Base-by-base conservation (phyloP, 1,284 basidiomycete genomes). In the Boletellus dicymbophilus region DNA sequence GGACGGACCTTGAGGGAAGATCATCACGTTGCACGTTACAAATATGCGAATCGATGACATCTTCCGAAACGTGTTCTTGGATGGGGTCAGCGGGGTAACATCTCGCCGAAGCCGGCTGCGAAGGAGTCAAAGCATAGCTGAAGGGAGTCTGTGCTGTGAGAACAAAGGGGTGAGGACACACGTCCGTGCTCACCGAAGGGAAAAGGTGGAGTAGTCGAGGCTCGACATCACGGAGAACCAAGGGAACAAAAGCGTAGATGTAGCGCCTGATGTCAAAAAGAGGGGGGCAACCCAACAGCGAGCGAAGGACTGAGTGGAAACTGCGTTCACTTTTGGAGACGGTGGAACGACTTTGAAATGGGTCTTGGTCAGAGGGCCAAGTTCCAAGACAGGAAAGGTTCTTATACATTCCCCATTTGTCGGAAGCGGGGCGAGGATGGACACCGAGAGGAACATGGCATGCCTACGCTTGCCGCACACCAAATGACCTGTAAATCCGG, bases 1-100 rank as follows among this genome's bases (percentile, higher is more conserved):
- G 59, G 55, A 66, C 62, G 60, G 56, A 65, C 65, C 62, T 58
- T 63, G 62, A 58, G 62, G 60, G 63, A 66, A 63, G 63, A 65
- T 65, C 65, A 59, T 65, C 62, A 63, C 63, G 62, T 66, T 68
- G 58, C 45, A 25, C 16, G 44, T 56, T 45, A 60, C 52, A 58
- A 44, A 65, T 61, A 63, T 42, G 57, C 18, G 63, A 51, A 54
- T 59, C 53, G 50, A 65, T 65, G 62, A 61, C 62, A 63, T 65
- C 63, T 55, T 63, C 56, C 43, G 52, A 55, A 63, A 53, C 63
- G 59, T 65, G 63, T 55, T 55, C 57, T 27, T 58, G 55, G 52
- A 28, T 49, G 55, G 59, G 49, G 62, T 65, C 64, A 42, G 60
- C 39, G 60, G 61, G 61, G 64, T 58, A 61, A 63, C 62, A 65